Base-by-base conservation (phyloP, 148 eudicot genomes). In the Heliosperma pusillum region DNA sequence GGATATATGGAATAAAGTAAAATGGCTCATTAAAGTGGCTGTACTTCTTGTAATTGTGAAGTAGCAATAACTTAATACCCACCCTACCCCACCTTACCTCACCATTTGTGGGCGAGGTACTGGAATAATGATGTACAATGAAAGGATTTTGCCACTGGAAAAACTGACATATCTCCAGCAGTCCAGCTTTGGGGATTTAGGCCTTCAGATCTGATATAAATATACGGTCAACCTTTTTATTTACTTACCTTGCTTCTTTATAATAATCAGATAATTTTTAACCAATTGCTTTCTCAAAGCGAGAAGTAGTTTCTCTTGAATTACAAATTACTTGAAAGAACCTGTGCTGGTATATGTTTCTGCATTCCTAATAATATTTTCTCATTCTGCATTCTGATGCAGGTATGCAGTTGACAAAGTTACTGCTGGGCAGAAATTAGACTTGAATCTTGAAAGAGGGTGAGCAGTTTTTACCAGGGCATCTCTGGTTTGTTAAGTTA, bases 391-490 rank as follows among this genome's bases (percentile, higher is more conserved):
- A 33, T 22, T 73, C 12, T 59, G n/a, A 42, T 81, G 71, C 83
- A 90, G 91, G 85, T 88, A 88, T 78, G 94, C 88, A 74, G 82
- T 85, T 72, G 91, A 89, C 85, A 89, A 89, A 84, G 89, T 88
- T 71, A 90, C 91, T 64, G 94, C 94, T 42, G 94, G 94, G 22
- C 94, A 86, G 70, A 85, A 89, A 15, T 76, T 90, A 86, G 94
- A 90, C 81, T 80, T 90, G 62, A 90, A 90, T 86, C 91, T 90
- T 70, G 91, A 90, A 72, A 85, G 85, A 85, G 94, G 94, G 94
- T 90, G 83, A 75, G 74, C 27, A 26, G 6, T 44, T 45, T 33
- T 62, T 10, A 21, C 47, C 22, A 10, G 7, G 17, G 60, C 67
- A 40, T 74, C 16, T 66, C 71, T 21, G 4, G 21, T 67, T 17